Conservation (phyloP, 225 moss, liverwort and hornwort genomes). For the Anthoceros angustus region DNA sequence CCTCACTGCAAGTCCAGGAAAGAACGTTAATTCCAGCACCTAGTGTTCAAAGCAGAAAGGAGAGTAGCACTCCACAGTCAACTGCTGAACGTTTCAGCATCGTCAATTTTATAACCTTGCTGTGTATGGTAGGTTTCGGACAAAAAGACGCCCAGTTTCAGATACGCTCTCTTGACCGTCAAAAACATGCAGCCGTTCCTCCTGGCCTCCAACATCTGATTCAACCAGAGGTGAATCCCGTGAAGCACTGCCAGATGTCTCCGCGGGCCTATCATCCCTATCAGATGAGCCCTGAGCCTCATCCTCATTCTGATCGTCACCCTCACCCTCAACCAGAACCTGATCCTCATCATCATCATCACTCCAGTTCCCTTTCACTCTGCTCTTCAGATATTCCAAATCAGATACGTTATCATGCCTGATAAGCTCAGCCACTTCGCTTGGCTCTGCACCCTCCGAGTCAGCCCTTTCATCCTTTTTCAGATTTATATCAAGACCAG, state of each 20-base stretch:
- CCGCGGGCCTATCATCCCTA: too few species aligned
- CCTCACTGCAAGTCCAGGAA: conserved; percentile 47
- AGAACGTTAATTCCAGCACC: background rate
- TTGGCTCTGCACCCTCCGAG: conserved; percentile 5
- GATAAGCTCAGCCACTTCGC: conserved; percentile 19
- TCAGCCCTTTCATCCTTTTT: background rate
- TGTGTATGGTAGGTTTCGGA: conserved; percentile 82
- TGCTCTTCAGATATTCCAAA: conserved; percentile 65
- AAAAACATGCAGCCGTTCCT: conserved; percentile 23
- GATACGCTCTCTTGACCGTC: conserved; percentile 69
- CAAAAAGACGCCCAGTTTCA: conserved; percentile 92
- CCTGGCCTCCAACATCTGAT: conserved; percentile 12
- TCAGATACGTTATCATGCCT: conserved; percentile 56
- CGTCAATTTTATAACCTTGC: conserved; percentile 32
- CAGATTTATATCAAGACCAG: background rate
- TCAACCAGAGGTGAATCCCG: conserved; percentile 11
- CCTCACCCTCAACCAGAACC: conserved; percentile 6
- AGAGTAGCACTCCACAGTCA: background rate
- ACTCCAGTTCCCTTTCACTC: conserved; percentile 65
- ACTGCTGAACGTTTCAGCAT: background rate
- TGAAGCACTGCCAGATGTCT: too few species aligned
- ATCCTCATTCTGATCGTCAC: conserved; percentile 7
- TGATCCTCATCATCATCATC: conserved; percentile 36
- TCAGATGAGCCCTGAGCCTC: background rate
- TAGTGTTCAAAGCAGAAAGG: background rate